Percentiles rank a stretch among this genome's conserved stretches.
phyloP scores from a whole-genome alignment of 2,329 filamentous ascomycete species.

The Venturiaceae sp. region DNA sequence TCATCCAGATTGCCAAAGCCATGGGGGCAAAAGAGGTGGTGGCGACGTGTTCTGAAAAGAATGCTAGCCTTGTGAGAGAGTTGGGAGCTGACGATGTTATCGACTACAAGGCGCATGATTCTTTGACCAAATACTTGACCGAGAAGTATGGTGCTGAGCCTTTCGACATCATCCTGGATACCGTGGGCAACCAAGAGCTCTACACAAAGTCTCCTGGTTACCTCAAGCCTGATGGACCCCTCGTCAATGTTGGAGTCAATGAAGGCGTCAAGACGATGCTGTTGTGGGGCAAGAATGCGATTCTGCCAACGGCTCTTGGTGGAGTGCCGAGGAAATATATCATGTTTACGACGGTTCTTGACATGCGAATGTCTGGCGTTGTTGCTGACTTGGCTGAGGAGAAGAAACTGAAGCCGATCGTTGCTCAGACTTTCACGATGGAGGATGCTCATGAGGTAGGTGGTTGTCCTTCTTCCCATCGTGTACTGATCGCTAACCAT shows the following conservation, averaged over 20 bases:
- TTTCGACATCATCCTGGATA: conserved; percentile 38
- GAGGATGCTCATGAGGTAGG: conserved; percentile 21
- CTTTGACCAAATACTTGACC: conserved; percentile 26
- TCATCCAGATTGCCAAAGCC: conserved; percentile 34
- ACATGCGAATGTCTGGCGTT: conserved; percentile 12
- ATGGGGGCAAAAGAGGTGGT: conserved; percentile 29
- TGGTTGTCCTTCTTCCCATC: not conserved
- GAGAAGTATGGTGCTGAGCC: conserved; percentile 19
- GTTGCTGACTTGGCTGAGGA: conserved; percentile 24
- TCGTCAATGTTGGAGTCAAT: conserved; percentile 28
- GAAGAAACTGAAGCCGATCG: conserved; percentile 20
- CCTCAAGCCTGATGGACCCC: conserved; percentile 27
- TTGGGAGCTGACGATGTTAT: conserved; percentile 37
- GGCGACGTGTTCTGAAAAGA: conserved; percentile 36
- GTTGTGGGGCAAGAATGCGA: conserved; percentile 19
- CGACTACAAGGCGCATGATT: conserved; percentile 17
- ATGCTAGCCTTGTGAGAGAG: conserved; percentile 30
- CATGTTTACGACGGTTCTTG: conserved; percentile 8
- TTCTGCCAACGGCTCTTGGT: conserved; percentile 22
- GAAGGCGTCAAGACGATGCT: conserved; percentile 19
- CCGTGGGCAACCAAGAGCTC: conserved; percentile 33
- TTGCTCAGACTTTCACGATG: conserved; percentile 29
- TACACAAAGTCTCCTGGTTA: conserved; percentile 30
- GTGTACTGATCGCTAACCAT: not conserved
- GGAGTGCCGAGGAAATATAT: conserved; percentile 28